phyloP scores from a whole-genome alignment of 78 protist species.

The Dictyostelium intermedium region DNA sequence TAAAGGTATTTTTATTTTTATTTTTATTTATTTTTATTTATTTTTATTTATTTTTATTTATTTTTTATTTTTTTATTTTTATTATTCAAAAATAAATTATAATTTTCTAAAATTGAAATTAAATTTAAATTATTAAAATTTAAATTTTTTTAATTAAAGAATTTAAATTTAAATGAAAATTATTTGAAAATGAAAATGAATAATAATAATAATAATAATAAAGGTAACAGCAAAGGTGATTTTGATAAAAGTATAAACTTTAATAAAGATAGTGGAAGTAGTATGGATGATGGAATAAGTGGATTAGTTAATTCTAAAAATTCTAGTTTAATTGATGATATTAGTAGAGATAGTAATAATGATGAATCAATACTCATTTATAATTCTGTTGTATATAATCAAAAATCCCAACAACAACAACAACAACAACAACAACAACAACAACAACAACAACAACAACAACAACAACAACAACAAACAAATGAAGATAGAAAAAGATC shows the following conservation, averaged over 20 bases:
- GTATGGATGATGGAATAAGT: not conserved
- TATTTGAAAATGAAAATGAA: not conserved
- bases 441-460: not conserved
- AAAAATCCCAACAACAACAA: not conserved
- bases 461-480: not conserved
- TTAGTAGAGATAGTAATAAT: not conserved
- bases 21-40: not conserved
- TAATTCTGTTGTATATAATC: too few species aligned
- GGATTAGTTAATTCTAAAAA: not conserved
- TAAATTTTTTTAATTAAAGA: not conserved
- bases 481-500: not conserved
- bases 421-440: not conserved
- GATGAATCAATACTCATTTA: not conserved
- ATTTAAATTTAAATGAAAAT: not conserved
- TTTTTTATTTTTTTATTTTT: not conserved
- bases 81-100: not conserved
- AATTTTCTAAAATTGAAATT: not conserved
- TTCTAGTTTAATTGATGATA: not conserved
- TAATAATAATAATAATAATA: too few species aligned
- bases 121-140: not conserved
- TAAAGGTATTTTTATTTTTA: not conserved
- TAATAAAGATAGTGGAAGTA: not conserved
- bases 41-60: not conserved
- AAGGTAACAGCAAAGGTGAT: too few species aligned
- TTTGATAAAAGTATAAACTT: too few species aligned